Evolutionary conservation across 345 rosid genomes (phyloP).

Genomic region (Heritiera littoralis): DNA sequence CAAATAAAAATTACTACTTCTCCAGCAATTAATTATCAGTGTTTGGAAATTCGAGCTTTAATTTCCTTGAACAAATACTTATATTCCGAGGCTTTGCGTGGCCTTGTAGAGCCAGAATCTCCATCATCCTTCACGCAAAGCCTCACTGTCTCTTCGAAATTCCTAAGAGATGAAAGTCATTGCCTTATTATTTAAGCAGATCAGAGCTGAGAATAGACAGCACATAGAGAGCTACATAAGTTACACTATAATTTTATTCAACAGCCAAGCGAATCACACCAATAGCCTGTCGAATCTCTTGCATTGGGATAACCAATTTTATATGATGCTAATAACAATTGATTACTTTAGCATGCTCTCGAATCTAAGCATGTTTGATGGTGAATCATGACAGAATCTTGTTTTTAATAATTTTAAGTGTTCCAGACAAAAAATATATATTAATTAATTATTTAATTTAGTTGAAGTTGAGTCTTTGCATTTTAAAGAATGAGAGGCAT

Average conservation of each 20-base stretch:
- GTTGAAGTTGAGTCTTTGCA: neutral
- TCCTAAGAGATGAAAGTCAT: neutral
- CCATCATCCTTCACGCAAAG: neutral
- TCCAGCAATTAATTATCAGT: neutral
- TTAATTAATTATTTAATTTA: neutral
- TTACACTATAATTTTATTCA: neutral
- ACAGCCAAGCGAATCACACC: neutral
- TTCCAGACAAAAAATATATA: neutral
- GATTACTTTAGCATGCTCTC: neutral
- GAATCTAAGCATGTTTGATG: slow-evolving; percentile 10
- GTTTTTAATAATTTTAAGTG: neutral
- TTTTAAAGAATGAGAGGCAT: neutral
- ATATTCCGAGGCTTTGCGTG: neutral
- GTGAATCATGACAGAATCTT: slow-evolving; percentile 9
- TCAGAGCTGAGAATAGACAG: too few species aligned
- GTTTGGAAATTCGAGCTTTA: neutral
- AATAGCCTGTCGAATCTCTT: neutral
- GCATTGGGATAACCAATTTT: neutral
- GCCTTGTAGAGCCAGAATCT: slow-evolving; percentile 14
- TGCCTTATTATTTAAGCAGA: neutral
- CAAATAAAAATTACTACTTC: neutral
- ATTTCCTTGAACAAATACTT: neutral
- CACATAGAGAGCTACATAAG: too few species aligned
- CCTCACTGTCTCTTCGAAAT: neutral
- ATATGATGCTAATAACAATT: neutral